Evolutionary conservation across 805 yeast species (phyloP), one percentile per base, ranked within the genome.

Genomic region (Yarrowia alimentaria): DNA sequence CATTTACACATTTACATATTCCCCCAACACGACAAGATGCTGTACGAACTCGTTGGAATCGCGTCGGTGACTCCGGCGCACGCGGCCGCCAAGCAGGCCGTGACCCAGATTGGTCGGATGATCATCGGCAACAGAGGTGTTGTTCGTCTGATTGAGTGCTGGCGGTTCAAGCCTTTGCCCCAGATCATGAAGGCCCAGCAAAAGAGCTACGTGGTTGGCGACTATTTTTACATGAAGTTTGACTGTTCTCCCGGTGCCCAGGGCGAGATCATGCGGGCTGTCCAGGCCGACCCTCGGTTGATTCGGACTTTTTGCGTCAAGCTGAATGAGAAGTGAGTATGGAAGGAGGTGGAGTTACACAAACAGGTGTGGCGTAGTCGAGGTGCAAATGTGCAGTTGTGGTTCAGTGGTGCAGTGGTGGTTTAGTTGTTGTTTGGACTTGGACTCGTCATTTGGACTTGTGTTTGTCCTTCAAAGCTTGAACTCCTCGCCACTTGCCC

Each of bases 51-150:
- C 33, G 78, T 88, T 55, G 95, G 95, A 35, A 85, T 89, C 55
- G 89, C 83, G 8, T 80, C 81, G 55, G 58, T 60, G 20, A 81
- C 84, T 4, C 61, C 68, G 40, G 67, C 70, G 14, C 74, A 73
- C 12, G 62, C 71, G 6, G 91, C 84, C 58, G 88, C 89, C 12
- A 80, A 79, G 57, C 84, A 81, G 64, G 68, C 76, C 25, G 75
- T 77, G 17, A 69, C 76, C 6, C 87, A 94, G 1, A 74, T 90
- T 21, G 98, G 98, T 8, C 83, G 80, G 63, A 72, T 88, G 63
- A 78, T 91, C 21, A 76, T 93, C 53, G 79, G 80, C 55, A 90
- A 91, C 68, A 87, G 96, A 74, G 99, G 99, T 45, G 91, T 91
- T n/a, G 81, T 91, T 29, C 78, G 98, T 64, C 81, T 79, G 55